Base-by-base conservation (phyloP, 1,139 yeast genomes). In the Casaregolazyma lundiana region DNA sequence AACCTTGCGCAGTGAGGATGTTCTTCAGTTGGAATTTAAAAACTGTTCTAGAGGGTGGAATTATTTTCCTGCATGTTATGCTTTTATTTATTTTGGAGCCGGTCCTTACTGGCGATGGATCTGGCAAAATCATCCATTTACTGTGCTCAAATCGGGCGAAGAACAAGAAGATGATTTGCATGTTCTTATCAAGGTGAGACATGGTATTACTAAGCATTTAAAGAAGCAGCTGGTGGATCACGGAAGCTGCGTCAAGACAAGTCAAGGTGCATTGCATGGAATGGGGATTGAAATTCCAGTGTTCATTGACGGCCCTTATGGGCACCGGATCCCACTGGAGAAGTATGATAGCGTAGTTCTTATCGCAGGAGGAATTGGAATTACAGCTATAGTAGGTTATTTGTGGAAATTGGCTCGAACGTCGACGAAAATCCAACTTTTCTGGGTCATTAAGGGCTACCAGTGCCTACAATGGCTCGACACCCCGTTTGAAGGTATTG, bases 71-170 rank as follows among this genome's bases (percentile, higher is more conserved):
- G 86, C 87, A 6, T 74, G 80, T 1, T 81, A 73, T 59, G 80
- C 77, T 1, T 83, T 72, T 58, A 64, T 83, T 38, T 76, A 81
- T 55, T 73, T 83, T 51, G 61, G 79, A 30, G 50, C 55, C 18
- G 53, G 53, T 49, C 51, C 58, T 44, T 60, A 69, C 40, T 43
- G 49, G 17, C 48, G 48, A 30, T 46, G 49, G 37, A 72, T 76
- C 35, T 62, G 74, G 59, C 86, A 83, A 58, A 76, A 83, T 0
- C 89, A 83, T 63, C 90, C 90, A 0, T 82, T 83, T 58, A 78
- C 88, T 0, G 64, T 78, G 21, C 68, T 75, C 24, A 57, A 55
- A 24, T 40, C 53, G 6, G 49, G 46, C 11, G 18, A 22, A 22
- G 40, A 22, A 7, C 37, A 36, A 6, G 34, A 35, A 50, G 51